Conservation (phyloP, 495 filamentous ascomycete genomes). For the Margaritispora aquatica region DNA sequence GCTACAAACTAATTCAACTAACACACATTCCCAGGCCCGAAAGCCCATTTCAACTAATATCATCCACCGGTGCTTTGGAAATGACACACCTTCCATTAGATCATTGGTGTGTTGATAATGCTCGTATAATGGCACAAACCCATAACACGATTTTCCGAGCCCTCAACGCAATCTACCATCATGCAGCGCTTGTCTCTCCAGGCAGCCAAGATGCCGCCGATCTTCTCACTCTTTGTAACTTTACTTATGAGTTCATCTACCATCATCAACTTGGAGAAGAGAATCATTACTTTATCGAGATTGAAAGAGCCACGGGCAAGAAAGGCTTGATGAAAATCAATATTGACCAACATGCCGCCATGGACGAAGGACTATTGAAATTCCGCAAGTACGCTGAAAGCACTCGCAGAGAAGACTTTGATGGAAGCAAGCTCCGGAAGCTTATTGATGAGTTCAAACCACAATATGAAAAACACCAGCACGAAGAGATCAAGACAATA, state of each 20-base stretch:
- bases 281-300: constrained; percentile 28
- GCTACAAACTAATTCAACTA: neutral
- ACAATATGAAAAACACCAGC: constrained; percentile 27
- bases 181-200: constrained; percentile 17
- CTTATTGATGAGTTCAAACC: constrained; percentile 33
- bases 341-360: constrained; percentile 31
- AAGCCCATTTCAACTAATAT: constrained; percentile 7
- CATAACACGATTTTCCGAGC: constrained; percentile 28
- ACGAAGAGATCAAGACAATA: constrained; percentile 30
- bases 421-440: constrained; percentile 25
- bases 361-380: constrained; percentile 23
- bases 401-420: constrained; percentile 19
- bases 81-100: neutral
- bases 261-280: constrained; percentile 34
- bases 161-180: constrained; percentile 24
- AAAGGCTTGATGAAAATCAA: constrained; percentile 32
- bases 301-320: constrained; percentile 27
- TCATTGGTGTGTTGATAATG: constrained; percentile 8
- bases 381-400: constrained; percentile 29
- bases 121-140: constrained; percentile 19
- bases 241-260: constrained; percentile 23
- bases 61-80: constrained; percentile 1
- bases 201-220: constrained; percentile 8
- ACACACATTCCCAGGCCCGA: constrained; percentile 7
- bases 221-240: constrained; percentile 8